Base-by-base conservation (phyloP, 768 basidiomycete genomes). In the Amanita exitialis region DNA sequence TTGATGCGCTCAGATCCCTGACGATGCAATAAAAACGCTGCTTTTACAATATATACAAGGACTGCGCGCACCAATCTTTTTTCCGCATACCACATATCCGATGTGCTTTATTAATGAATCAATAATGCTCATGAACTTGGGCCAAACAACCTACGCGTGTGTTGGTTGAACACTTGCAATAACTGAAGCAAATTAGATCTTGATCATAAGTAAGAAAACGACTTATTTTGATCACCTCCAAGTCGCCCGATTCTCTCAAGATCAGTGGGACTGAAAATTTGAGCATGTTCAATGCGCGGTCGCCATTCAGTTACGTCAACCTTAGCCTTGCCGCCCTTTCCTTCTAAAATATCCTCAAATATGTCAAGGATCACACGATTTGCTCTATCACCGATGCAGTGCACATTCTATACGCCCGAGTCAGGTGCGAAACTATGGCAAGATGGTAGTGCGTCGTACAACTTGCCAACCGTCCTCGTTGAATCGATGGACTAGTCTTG, bases 21-120 rank as follows among this genome's bases (percentile, higher is more conserved):
- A 32, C 21, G 35, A 16, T 21, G 6, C 8, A 10, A 37, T 48
- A 15, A 38, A 21, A 47, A 15, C 12, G 4, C 8, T 27, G 15
- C 18, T 20, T 32, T 3, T 18, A 18, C 10, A 21, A 39, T n/a
- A 38, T 18, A 36, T 35, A 20, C 12, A 47, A 47, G 43, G 21
- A 42, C 5, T 2, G 18, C 1, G 60, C 70, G 32, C 57, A 86
- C 89, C 56, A 97, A 62, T 53, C 93, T 80, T 6, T 64, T 71
- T 63, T 96, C 90, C 1, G 92, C 93, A 59, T 94, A 97, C 69
- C 79, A 78, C 93, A 96, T 96, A 55, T 93, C 90, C 45, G 85
- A 91, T 34, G 83, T 89, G 53, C 84, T 88, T 57, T 13, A 6
- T 27, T n/a, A 15, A 23, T 37, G 49, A 39, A 21, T 37, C 21